Percentiles rank a stretch among this genome's conserved stretches.
phyloP scores from a whole-genome alignment of 176 grass and related monocot genomes.

The Triticum aestivum region IWGSC_CS_RefSeq_v2.1 NC_057796.1:2651105-2651604 shows the following conservation, averaged over 20 bases:
- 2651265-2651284: constrained; percentile 2
- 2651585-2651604: constrained; percentile 4
- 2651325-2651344: constrained; percentile 34
- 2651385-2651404: not conserved
- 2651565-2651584: not conserved
- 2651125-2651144: constrained; percentile 32
- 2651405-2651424: constrained; percentile 15
- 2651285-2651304: constrained; percentile 28
- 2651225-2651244: constrained; percentile 22
- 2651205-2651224: constrained; percentile 9
- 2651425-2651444: not conserved
- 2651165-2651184: not conserved
- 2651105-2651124: constrained; percentile 60
- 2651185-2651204: constrained; percentile 42
- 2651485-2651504: not conserved
- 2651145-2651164: not conserved
- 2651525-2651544: not conserved
- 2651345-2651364: constrained; percentile 11
- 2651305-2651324: constrained; percentile 20
- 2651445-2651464: not conserved
- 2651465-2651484: not conserved
- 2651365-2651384: constrained; percentile 37
- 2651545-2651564: not conserved
- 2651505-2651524: constrained; percentile 25
- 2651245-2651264: constrained; percentile 12